phyloP scores from a whole-genome alignment of 495 filamentous ascomycete species.

The Lineolata rhizophorae region DNA sequence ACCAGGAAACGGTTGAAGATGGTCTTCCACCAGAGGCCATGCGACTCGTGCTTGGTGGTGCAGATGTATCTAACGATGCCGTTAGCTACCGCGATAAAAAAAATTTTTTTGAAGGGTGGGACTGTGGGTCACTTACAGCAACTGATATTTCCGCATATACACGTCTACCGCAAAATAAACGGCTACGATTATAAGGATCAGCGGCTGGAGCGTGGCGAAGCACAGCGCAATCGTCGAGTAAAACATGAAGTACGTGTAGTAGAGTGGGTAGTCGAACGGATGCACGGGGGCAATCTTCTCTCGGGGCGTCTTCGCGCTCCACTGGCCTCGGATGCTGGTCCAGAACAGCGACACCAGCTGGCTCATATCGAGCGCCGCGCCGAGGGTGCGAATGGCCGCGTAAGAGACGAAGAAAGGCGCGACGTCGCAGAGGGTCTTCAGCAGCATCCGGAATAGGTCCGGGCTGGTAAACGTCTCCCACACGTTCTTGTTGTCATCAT shows the following conservation, averaged over 20 bases:
- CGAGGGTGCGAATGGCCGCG: constrained; percentile 78
- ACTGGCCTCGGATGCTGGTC: constrained; percentile 26
- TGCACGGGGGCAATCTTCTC: constrained; percentile 83
- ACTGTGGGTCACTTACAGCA: constrained; percentile 53
- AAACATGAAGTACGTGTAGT: constrained; percentile 93
- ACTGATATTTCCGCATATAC: constrained; percentile 81
- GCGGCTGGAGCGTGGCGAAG: constrained; percentile 70
- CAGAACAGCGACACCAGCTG: constrained; percentile 63
- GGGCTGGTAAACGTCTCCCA: constrained; percentile 46
- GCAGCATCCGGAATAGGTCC: constrained; percentile 34
- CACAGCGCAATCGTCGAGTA: constrained; percentile 77
- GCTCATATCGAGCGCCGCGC: constrained; percentile 70
- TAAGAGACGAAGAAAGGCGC: constrained; percentile 90
- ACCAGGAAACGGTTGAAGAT: constrained; percentile 85
- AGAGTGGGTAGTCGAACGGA: constrained; percentile 86
- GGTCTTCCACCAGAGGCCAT: constrained; percentile 79
- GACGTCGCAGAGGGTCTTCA: constrained; percentile 49
- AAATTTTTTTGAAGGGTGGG: too few relatives aligned
- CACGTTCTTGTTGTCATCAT: constrained; percentile 23
- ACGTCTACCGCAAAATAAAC: constrained; percentile 78
- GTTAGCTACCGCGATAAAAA: too few relatives aligned
- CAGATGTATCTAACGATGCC: constrained; percentile 47
- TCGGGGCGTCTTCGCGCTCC: constrained; percentile 38
- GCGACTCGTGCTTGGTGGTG: constrained; percentile 87
- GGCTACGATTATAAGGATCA: constrained; percentile 75